Evolutionary conservation across 1,139 yeast species (phyloP).

Genomic region (Tardiomyces depauwii): DNA sequence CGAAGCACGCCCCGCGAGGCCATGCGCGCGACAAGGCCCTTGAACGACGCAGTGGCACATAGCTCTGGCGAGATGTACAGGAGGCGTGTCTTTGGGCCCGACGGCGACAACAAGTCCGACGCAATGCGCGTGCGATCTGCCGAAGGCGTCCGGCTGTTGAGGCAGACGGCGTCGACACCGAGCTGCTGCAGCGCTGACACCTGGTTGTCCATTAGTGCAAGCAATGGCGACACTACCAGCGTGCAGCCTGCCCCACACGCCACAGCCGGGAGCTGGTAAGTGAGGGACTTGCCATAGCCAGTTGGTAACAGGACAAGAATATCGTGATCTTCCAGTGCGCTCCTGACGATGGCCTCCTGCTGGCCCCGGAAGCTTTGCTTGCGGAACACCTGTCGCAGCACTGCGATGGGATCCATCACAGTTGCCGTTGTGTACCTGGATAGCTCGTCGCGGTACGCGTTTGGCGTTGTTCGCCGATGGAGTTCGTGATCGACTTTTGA

Average conservation of each 20-base stretch:
- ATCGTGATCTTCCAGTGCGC: slow-evolving; percentile 60
- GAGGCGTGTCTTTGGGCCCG: slow-evolving; percentile 24
- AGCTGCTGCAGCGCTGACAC: slow-evolving; percentile 55
- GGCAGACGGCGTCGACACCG: slow-evolving; percentile 48
- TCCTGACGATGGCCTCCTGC: slow-evolving; percentile 63
- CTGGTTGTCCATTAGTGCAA: slow-evolving; percentile 88
- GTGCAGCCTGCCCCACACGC: slow-evolving; percentile 52
- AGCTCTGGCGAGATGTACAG: slow-evolving; percentile 81
- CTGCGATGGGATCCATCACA: slow-evolving; percentile 7
- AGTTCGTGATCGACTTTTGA: not conserved
- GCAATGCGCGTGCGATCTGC: slow-evolving; percentile 11
- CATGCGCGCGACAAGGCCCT: slow-evolving; percentile 10
- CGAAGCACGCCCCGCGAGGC: slow-evolving; percentile 9
- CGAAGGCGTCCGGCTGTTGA: slow-evolving; percentile 14
- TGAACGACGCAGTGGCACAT: slow-evolving; percentile 16
- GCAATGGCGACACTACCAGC: slow-evolving; percentile 76
- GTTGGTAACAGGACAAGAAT: slow-evolving; percentile 86
- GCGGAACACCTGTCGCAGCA: slow-evolving; percentile 15
- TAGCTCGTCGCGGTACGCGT: no score
- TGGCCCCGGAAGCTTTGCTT: slow-evolving; percentile 45
- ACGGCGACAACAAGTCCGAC: slow-evolving; percentile 10
- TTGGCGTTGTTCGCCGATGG: no score
- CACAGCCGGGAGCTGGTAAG: slow-evolving; percentile 80
- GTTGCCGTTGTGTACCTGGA: no score
- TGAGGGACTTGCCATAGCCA: slow-evolving; percentile 85